Percentiles rank a stretch among this genome's conserved stretches.
Evolutionary conservation across 345 rosid genomes (phyloP).

Genomic region (Gossypium raimondii): DNA sequence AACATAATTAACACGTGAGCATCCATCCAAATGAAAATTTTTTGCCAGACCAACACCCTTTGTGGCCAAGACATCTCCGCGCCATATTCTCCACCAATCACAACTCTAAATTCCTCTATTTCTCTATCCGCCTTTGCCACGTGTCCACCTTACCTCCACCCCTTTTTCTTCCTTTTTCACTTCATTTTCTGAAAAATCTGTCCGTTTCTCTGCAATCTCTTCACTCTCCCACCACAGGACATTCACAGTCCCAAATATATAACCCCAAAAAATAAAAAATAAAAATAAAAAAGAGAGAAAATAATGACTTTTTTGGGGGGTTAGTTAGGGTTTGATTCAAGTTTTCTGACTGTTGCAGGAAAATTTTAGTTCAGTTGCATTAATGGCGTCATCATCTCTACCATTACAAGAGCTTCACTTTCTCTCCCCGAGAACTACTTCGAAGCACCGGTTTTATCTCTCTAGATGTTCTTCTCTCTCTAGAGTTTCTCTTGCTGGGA

Average conservation of each 20-base stretch:
- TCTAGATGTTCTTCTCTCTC: conserved; percentile 25
- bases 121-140: conserved; percentile 41
- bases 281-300: neutral
- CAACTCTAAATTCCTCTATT: conserved; percentile 1
- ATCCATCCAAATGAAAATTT: conserved; percentile 10
- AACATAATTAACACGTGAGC: conserved; percentile 22
- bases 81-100: conserved; percentile 27
- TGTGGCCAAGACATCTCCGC: conserved; percentile 17
- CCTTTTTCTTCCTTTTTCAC: conserved; percentile 21
- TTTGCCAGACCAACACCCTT: neutral
- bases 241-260: neutral
- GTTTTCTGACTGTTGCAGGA: neutral
- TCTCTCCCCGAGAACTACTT: conserved; percentile 31
- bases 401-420: conserved; percentile 44
- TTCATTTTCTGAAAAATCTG: neutral
- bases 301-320: conserved; percentile 19
- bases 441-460: conserved; percentile 22
- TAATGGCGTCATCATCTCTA: conserved; percentile 50
- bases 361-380: neutral
- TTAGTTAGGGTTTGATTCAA: conserved; percentile 22
- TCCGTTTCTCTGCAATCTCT: neutral
- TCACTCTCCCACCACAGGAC: conserved; percentile 20
- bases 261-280: neutral
- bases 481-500: conserved; percentile 25
- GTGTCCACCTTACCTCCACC: conserved; percentile 63